Evolutionary conservation across 169 alveolate genomes (phyloP).

Genomic region (Cryptosporidium canis): DNA sequence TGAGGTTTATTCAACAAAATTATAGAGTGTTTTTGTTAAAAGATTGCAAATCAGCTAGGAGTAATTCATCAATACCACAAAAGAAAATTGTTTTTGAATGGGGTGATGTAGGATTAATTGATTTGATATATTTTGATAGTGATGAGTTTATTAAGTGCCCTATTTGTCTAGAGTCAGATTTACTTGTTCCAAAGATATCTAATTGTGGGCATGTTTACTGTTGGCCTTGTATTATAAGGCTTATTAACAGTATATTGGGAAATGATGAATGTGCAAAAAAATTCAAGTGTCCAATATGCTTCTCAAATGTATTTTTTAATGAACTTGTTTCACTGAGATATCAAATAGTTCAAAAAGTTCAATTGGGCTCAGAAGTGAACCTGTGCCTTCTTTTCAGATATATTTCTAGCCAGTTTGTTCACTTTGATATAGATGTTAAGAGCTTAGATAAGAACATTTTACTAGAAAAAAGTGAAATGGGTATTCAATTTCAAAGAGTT

Average conservation of each 20-base stretch:
- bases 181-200: conserved; percentile 48
- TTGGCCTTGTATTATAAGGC: conserved; percentile 67
- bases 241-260: conserved; percentile 9
- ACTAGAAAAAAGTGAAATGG: conserved; percentile 9
- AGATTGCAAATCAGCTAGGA: not conserved
- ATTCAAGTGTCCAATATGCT: conserved; percentile 62
- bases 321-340: conserved; percentile 64
- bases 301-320: conserved; percentile 10
- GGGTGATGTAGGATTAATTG: conserved; percentile 39
- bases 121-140: conserved; percentile 33
- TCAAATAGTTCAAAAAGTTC: conserved; percentile 6
- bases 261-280: not conserved
- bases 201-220: conserved; percentile 69
- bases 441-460: not conserved
- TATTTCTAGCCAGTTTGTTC: conserved; percentile 6
- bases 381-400: conserved; percentile 46
- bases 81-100: conserved; percentile 13
- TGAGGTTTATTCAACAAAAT: conserved; percentile 28
- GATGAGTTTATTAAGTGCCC: conserved; percentile 65
- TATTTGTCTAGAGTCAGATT: conserved; percentile 53
- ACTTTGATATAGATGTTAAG: not conserved
- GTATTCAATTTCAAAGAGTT: conserved; percentile 60
- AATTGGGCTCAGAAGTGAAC: conserved; percentile 14
- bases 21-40: conserved; percentile 34
- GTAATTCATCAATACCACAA: not conserved